Percentiles rank a stretch among this genome's conserved stretches.
phyloP scores from a whole-genome alignment of 2,329 filamentous ascomycete genomes.

The Epichloe coenophiala region DNA sequence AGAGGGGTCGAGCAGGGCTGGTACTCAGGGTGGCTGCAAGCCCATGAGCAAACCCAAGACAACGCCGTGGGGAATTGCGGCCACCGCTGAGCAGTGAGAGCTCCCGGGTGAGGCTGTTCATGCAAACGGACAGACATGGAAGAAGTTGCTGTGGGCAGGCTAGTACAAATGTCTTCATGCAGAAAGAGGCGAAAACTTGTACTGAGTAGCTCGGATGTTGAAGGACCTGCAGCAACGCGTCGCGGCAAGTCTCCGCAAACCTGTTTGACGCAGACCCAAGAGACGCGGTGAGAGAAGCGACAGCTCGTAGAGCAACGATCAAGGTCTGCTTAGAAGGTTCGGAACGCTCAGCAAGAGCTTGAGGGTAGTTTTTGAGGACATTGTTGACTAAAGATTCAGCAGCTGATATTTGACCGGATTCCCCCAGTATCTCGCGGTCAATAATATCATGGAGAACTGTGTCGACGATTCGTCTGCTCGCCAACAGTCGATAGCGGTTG shows the following conservation, averaged over 20 bases:
- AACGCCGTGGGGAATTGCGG: constrained; percentile 67
- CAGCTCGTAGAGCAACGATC: constrained; percentile 62
- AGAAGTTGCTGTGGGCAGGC: constrained; percentile 87
- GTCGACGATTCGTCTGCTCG: constrained; percentile 72
- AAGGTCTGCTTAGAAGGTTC: constrained; percentile 83
- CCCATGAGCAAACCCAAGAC: constrained; percentile 83
- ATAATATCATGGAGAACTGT: constrained; percentile 75
- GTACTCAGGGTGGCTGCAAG: constrained; percentile 84
- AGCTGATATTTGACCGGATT: constrained; percentile 75
- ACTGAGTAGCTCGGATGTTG: constrained; percentile 95
- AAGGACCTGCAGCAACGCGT: constrained; percentile 77
- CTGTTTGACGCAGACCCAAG: constrained; percentile 70
- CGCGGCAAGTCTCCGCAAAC: constrained; percentile 72
- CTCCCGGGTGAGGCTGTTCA: constrained; percentile 88
- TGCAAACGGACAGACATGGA: constrained; percentile 83
- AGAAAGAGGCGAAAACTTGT: constrained; percentile 77
- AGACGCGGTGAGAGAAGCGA: constrained; percentile 64
- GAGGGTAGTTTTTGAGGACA: constrained; percentile 86
- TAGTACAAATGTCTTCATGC: constrained; percentile 73
- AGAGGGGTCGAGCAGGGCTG: constrained; percentile 74
- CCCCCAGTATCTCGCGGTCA: constrained; percentile 68
- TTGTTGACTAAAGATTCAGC: constrained; percentile 74
- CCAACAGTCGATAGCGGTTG: constrained; percentile 78
- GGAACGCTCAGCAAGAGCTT: constrained; percentile 70
- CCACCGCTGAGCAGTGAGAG: constrained; percentile 62